Percentiles rank a stretch among this genome's conserved stretches.
These are phyloP conservation scores for Botrytis paeoniae DNA, from an alignment of 2,329 filamentous ascomycete species.

Conservation along the genomic window DNA sequence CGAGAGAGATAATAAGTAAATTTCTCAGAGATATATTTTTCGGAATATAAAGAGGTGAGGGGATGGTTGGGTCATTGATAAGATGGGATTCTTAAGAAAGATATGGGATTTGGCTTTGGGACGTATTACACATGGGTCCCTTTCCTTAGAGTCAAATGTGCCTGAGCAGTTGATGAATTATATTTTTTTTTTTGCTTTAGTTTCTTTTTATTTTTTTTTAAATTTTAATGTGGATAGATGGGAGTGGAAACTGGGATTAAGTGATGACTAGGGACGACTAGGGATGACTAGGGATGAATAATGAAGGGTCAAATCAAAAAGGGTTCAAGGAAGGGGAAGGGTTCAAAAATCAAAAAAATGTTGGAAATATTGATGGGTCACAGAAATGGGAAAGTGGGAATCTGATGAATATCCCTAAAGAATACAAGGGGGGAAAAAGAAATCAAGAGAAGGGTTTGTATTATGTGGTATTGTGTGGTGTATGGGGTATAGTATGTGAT, in stretches of 20 bases:
- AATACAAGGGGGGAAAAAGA: not conserved
- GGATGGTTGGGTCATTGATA: not conserved
- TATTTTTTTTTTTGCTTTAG: not conserved
- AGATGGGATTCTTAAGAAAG: slow-evolving; percentile 20
- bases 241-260: not conserved
- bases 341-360: not conserved
- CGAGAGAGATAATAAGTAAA: not conserved
- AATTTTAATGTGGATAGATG: not conserved
- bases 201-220: not conserved
- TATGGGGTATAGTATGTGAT: not conserved
- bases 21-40: not conserved
- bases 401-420: not conserved
- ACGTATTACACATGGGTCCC: not conserved
- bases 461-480: too few species aligned
- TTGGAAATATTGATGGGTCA: not conserved
- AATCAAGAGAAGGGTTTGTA: not conserved
- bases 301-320: slow-evolving; percentile 1
- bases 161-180: not conserved
- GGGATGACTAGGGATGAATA: not conserved
- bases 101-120: slow-evolving; percentile 15
- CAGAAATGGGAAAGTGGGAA: not conserved
- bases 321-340: slow-evolving; percentile 1
- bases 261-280: not conserved
- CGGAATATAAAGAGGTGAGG: slow-evolving; percentile 2
- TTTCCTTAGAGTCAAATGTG: slow-evolving; percentile 5